Evolutionary conservation across 108 stramenopile genomes (phyloP).

Genomic region (Nitzschia inconspicua): DNA sequence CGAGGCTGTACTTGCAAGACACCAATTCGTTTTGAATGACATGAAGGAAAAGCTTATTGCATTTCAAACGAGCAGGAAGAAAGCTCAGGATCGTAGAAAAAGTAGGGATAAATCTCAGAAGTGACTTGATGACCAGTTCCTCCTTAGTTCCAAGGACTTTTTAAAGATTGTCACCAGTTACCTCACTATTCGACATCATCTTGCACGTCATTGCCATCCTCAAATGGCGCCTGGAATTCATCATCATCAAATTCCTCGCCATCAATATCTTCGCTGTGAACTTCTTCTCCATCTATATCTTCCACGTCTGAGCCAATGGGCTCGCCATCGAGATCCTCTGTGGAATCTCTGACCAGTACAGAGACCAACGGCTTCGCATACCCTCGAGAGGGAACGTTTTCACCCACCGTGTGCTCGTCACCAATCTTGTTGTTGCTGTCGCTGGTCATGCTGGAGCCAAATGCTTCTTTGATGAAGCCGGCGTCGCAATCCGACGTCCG

Average conservation of each 20-base stretch:
- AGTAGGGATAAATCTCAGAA: slow-evolving; percentile 23
- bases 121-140: too few relatives aligned
- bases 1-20: slow-evolving; percentile 59
- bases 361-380: background rate
- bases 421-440: too few relatives aligned
- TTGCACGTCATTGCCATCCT: slow-evolving; percentile 30
- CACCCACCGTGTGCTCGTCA: too few relatives aligned
- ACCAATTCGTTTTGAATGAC: slow-evolving; percentile 65
- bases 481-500: background rate
- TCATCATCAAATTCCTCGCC: background rate
- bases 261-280: slow-evolving; percentile 7
- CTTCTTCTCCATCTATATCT: slow-evolving; percentile 10
- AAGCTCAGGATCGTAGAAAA: slow-evolving; percentile 27
- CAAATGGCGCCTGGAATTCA: background rate
- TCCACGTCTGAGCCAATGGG: slow-evolving; percentile 5
- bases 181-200: too few relatives aligned
- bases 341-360: too few relatives aligned
- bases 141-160: too few relatives aligned
- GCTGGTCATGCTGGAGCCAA: too few relatives aligned
- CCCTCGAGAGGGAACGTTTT: background rate
- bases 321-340: slow-evolving; percentile 2
- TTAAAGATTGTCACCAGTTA: too few relatives aligned
- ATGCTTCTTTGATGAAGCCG: background rate
- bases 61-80: slow-evolving; percentile 34
- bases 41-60: slow-evolving; percentile 74